Conservation (phyloP, 306 rosid species). For the Lathyrus aphaca region DNA sequence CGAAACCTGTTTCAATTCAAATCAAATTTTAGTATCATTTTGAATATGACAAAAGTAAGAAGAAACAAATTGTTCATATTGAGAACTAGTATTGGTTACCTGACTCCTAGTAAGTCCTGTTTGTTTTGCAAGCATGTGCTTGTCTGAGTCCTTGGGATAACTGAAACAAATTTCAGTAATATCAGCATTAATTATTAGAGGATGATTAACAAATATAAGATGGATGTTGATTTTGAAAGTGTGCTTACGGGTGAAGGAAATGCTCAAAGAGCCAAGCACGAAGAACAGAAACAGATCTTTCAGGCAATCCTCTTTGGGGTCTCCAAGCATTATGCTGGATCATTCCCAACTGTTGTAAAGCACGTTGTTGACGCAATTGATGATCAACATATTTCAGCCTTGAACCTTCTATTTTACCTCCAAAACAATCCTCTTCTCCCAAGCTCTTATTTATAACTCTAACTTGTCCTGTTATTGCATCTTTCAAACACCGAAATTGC, state of each 20-base stretch:
- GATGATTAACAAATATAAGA: no score
- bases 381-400: conserved; percentile 90
- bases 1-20: conserved; percentile 64
- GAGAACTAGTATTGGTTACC: conserved; percentile 43
- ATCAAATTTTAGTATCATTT: conserved; percentile 10
- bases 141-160: conserved; percentile 97
- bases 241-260: conserved; percentile 97
- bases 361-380: conserved; percentile 91
- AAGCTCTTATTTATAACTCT: conserved; percentile 70
- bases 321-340: conserved; percentile 99
- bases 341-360: conserved; percentile 99
- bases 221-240: neutral
- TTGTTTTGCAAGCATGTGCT: conserved; percentile 94
- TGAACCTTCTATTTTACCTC: conserved; percentile 84
- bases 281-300: conserved; percentile 96
- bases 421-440: conserved; percentile 84
- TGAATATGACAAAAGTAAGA: neutral
- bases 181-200: conserved; percentile 10
- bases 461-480: conserved; percentile 80
- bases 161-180: conserved; percentile 50
- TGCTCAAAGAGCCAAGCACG: conserved; percentile 99
- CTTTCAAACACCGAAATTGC: conserved; percentile 94
- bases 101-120: conserved; percentile 97
- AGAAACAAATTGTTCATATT: neutral
- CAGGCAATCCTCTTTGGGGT: conserved; percentile 99